Base-by-base conservation (phyloP, 1,284 basidiomycete genomes). In the Lentinula novae-zelandiae region DNA sequence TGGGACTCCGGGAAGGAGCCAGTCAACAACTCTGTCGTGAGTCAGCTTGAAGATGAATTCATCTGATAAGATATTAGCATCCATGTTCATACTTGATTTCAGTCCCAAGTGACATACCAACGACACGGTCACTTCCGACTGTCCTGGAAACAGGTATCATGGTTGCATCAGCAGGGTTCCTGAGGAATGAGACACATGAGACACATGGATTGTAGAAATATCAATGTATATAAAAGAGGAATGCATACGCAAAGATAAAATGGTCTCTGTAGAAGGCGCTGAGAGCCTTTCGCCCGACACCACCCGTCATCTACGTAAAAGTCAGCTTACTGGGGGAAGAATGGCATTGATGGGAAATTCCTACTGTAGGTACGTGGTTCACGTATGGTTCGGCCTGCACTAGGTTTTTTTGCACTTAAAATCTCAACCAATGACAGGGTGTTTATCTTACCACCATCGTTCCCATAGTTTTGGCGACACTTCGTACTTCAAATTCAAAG, bases 201-300 rank as follows among this genome's bases (percentile, higher is more conserved):
- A 20, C 33, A 36, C 3, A 27, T 27, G 4, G 4, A 27, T 27
- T 27, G 27, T 27, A 27, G 27, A 27, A 10, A n/a, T 46, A 36
- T 20, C 33, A 44, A n/a, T 6, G 15, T 7, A 17, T 15, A 33
- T 9, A 31, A 56, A n/a, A 42, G 22, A 22, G 40, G 20, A 53
- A 20, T 44, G 68, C 76, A 58, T 40, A 79, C 78, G 71, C 73
- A 63, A 80, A 80, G 53, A 81, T 78, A 63, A 81, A 81, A 62
- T 80, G 79, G 61, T 81, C 77, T 34, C 79, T 74, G 63, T 85
- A 85, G 66, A 85, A 85, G 1, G 72, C 76, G 2, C 78, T 78
- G 20, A 85, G 71, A 5, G 73, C 71, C 60, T 78, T 69, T 17
- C 82, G 76, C 1, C 83, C 83, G 33, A 84, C 71, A 20, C 83